A percentile compares a stretch with the other conserved stretches of the same genome.
Evolutionary conservation across 768 basidiomycete genomes (phyloP).

Genomic region (Pleurotus tuoliensis): DNA sequence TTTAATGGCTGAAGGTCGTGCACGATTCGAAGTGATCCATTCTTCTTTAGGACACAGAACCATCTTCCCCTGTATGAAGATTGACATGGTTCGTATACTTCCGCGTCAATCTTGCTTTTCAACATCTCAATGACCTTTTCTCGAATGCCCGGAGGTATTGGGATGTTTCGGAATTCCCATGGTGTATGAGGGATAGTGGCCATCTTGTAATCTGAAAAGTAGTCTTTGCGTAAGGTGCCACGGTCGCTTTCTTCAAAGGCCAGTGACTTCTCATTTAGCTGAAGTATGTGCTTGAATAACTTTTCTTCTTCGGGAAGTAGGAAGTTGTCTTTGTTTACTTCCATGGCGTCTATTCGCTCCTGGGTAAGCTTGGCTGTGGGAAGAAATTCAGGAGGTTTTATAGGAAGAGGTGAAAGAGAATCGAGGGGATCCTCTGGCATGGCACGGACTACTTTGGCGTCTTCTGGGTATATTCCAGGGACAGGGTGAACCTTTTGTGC

Average conservation of each 20-base stretch:
- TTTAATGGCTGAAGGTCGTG: constrained; percentile 20
- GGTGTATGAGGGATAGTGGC: constrained; percentile 28
- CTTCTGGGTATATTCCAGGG: constrained; percentile 15
- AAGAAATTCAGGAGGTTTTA: constrained; percentile 17
- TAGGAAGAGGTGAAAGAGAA: constrained; percentile 12
- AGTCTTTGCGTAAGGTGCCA: constrained; percentile 20
- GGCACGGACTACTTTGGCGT: constrained; percentile 10
- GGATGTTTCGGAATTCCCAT: constrained; percentile 25
- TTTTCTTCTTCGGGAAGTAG: constrained; percentile 25
- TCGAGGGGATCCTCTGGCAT: constrained; percentile 22
- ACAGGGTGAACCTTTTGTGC: constrained; percentile 12
- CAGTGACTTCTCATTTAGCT: constrained; percentile 20
- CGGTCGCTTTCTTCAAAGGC: constrained; percentile 27
- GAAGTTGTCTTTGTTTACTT: constrained; percentile 16
- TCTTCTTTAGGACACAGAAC: constrained; percentile 38
- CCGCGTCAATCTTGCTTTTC: constrained; percentile 29
- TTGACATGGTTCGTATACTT: constrained; percentile 36
- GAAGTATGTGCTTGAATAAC: constrained; percentile 18
- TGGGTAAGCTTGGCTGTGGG: constrained; percentile 13
- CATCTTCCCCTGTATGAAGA: constrained; percentile 33
- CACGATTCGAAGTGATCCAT: constrained; percentile 22
- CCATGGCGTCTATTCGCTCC: constrained; percentile 17
- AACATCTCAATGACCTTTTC: constrained; percentile 27
- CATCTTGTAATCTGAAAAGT: constrained; percentile 22
- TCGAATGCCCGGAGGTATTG: constrained; percentile 19